Conservation (phyloP, 179 eudicot species). For the Pouteria campechiana region DNA sequence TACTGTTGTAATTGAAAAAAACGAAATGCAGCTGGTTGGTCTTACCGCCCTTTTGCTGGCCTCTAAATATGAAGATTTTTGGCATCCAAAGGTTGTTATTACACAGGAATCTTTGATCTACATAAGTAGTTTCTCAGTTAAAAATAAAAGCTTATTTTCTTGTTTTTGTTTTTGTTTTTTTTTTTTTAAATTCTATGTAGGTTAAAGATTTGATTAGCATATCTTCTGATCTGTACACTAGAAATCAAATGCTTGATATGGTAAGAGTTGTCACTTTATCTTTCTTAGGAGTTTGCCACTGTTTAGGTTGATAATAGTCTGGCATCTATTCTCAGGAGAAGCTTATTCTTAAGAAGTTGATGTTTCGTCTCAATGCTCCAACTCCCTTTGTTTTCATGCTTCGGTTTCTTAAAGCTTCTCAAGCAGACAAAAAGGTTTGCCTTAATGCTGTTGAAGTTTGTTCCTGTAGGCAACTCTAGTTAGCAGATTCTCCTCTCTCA, state of each 20-base stretch:
- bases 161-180: slow-evolving; percentile 4
- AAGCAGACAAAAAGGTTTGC: slow-evolving; percentile 54
- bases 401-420: slow-evolving; percentile 85
- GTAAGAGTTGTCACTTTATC: slow-evolving; percentile 23
- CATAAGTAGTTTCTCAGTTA: not conserved
- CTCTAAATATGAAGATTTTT: slow-evolving; percentile 94
- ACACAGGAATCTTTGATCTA: not conserved
- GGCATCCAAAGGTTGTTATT: slow-evolving; percentile 84
- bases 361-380: slow-evolving; percentile 79
- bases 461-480: too few species aligned
- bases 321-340: slow-evolving; percentile 46
- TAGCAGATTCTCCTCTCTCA: too few species aligned
- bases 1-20: slow-evolving; percentile 44
- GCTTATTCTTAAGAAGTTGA: slow-evolving; percentile 55
- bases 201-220: slow-evolving; percentile 77
- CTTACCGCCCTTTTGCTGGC: slow-evolving; percentile 88
- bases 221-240: slow-evolving; percentile 77
- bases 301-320: not conserved
- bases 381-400: slow-evolving; percentile 93
- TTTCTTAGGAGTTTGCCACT: not conserved
- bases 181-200: slow-evolving; percentile 19
- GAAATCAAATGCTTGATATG: slow-evolving; percentile 77
- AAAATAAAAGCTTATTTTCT: not conserved
- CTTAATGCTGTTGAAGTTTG: too few species aligned
- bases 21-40: slow-evolving; percentile 82